Base-by-base conservation (phyloP, 116 monocot genomes). In the Trichopus zeylanicus region DNA sequence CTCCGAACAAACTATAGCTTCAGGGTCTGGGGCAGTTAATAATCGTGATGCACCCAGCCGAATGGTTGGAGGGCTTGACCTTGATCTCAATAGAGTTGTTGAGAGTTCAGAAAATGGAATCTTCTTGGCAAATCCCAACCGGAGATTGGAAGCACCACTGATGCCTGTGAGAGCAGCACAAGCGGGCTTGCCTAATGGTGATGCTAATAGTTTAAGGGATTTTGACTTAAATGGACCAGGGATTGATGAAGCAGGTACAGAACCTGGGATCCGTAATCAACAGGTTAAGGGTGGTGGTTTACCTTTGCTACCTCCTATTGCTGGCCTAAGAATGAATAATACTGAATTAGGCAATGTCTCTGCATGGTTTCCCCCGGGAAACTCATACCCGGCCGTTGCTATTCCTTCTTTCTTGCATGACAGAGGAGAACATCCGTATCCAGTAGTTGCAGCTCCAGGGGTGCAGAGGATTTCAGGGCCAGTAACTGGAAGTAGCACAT, bases 51-150 rank as follows among this genome's bases (percentile, higher is more conserved):
- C 42, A 18, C 53, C 69, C 12, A 23, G 2, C 30, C 66, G 67
- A 31, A 56, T 54, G 51, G 47, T 62, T 63, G 81, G 80, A n/a
- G 84, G 82, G 13, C 67, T 95, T 26, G 95, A 83, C 68, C 86
- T 95, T 57, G 95, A 95, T 59, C 69, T 95, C 66, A 95, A 95
- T 56, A 84, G 70, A 65, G 71, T 57, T 21, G 95, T 79, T 72
- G 95, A 83, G 68, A 62, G 72, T 61, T 52, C 66, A 55, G 92
- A 92, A 4, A 80, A 64, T 64, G 70, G 67, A 12, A 83, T 77
- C 25, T 47, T 63, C 29, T 58, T 73, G 12, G 66, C 64, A 9
- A 78, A 60, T 51, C 38, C 49, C 30, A 60, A 73, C 20, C 53
- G 46, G n/a, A 78, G 72, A 57, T 29, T 70, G 1, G 74, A 88